A percentile compares a stretch with the other conserved stretches of the same genome.
Conservation (phyloP, 2,329 filamentous ascomycete genomes). For the Incumbomyces lentus region DNA sequence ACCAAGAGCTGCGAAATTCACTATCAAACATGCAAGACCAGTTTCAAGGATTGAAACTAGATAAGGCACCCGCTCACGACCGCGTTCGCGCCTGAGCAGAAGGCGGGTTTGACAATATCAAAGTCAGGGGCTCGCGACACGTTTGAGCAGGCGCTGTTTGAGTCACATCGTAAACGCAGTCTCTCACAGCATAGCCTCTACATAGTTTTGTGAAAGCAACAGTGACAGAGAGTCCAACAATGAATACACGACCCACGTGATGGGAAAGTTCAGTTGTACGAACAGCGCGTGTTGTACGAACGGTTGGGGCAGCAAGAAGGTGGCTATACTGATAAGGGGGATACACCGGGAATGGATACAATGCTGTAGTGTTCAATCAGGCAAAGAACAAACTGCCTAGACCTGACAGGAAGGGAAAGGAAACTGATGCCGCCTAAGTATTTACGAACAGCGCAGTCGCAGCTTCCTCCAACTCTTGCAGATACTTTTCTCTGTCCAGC, state of each 20-base stretch:
- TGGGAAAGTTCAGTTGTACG: slow-evolving; percentile 31
- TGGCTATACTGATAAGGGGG: slow-evolving; percentile 35
- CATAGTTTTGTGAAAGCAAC: slow-evolving; percentile 27
- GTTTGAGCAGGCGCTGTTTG: too few species aligned
- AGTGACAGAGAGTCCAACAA: slow-evolving; percentile 19
- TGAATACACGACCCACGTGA: slow-evolving; percentile 33
- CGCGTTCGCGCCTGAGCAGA: neutral
- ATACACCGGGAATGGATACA: slow-evolving; percentile 31
- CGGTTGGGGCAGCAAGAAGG: slow-evolving; percentile 33
- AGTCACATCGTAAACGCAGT: slow-evolving; percentile 10
- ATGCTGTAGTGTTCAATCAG: slow-evolving; percentile 37
- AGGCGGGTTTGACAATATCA: too few species aligned
- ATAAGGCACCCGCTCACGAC: neutral
- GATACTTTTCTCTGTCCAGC: too few species aligned
- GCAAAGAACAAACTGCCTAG: too few species aligned
- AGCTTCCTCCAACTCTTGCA: too few species aligned
- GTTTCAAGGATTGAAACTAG: neutral
- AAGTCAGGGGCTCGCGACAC: too few species aligned
- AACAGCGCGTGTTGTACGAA: slow-evolving; percentile 24
- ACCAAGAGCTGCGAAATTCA: neutral
- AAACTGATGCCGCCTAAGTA: too few species aligned
- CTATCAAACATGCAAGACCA: neutral
- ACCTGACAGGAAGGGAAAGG: too few species aligned
- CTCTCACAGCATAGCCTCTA: slow-evolving; percentile 21
- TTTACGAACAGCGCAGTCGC: too few species aligned